phyloP scores from a whole-genome alignment of 768 basidiomycete genomes.

The Tephrocybe sp. region DNA sequence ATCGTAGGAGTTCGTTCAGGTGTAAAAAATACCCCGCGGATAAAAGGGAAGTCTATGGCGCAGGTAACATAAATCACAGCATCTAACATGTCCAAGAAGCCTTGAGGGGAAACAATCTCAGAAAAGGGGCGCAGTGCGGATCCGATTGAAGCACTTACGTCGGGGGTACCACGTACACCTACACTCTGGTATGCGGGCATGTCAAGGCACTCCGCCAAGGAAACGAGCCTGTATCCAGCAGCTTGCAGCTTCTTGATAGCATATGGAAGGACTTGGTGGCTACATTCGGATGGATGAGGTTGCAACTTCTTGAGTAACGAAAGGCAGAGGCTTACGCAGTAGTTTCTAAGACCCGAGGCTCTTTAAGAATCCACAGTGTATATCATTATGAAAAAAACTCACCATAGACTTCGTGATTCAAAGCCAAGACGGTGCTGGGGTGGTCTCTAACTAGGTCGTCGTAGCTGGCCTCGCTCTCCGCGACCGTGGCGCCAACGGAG shows the following conservation, averaged over 20 bases:
- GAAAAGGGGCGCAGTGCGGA: not conserved
- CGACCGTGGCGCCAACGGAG: conserved; percentile 33
- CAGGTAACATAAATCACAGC: not conserved
- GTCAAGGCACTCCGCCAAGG: conserved; percentile 40
- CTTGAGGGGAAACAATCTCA: conserved; percentile 7
- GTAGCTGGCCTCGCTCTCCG: conserved; percentile 32
- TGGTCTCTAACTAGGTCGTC: conserved; percentile 24
- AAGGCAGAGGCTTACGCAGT: conserved; percentile 30
- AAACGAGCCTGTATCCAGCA: conserved; percentile 42
- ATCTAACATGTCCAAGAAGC: conserved; percentile 16
- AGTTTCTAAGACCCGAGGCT: conserved; percentile 24
- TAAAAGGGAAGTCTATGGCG: too few relatives aligned
- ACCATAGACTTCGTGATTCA: conserved; percentile 45
- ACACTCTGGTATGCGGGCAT: conserved; percentile 35
- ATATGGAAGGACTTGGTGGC: conserved; percentile 36
- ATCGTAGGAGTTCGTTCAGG: too few relatives aligned
- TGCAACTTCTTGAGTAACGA: not conserved
- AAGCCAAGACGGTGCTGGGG: conserved; percentile 35
- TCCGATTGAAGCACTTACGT: conserved; percentile 24
- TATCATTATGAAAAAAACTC: not conserved
- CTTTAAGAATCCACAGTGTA: too few relatives aligned
- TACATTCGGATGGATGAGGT: conserved; percentile 6
- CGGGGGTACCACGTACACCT: conserved; percentile 25
- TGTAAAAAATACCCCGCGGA: too few relatives aligned
- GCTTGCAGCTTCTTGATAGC: conserved; percentile 34